phyloP scores from a whole-genome alignment of 495 filamentous ascomycete genomes.

The Penicillium longicatenatum region DNA sequence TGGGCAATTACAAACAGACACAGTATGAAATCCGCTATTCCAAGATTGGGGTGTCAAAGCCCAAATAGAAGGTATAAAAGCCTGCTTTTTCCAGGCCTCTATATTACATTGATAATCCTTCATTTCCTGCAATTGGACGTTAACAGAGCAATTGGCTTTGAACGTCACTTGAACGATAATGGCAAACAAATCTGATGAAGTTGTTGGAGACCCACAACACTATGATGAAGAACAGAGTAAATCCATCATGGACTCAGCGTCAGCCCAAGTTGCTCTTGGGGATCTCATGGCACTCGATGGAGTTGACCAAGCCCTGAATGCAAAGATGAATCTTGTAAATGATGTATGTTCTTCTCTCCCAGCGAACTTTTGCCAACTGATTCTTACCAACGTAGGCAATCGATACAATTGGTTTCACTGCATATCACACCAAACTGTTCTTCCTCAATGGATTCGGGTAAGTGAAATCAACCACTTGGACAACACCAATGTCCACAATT shows the following conservation, averaged over 20 bases:
- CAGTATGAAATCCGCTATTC: not conserved
- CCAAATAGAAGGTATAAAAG: not conserved
- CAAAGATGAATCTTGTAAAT: conserved; percentile 25
- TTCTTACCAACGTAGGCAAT: conserved; percentile 16
- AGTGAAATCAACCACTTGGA: not conserved
- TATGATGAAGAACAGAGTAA: conserved; percentile 1
- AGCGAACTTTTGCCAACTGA: not conserved
- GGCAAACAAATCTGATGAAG: conserved; percentile 9
- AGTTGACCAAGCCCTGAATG: conserved; percentile 16
- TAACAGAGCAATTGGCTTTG: not conserved
- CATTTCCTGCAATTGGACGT: not conserved
- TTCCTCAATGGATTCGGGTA: conserved; percentile 27
- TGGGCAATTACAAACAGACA: not conserved
- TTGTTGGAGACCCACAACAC: not conserved
- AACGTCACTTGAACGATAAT: not conserved
- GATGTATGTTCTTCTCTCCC: conserved; percentile 10
- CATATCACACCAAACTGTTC: conserved; percentile 22
- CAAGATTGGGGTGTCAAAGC: not conserved
- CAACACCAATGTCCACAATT: not conserved
- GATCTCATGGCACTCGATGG: conserved; percentile 15
- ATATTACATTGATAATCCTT: not conserved
- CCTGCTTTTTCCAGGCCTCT: not conserved
- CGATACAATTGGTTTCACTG: conserved; percentile 21
- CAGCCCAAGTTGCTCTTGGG: conserved; percentile 3
- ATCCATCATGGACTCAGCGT: conserved; percentile 3